Evolutionary conservation across 2,329 filamentous ascomycete species (phyloP), one percentile per base, ranked within the genome.

Genomic region (Xylariaceae sp.): DNA sequence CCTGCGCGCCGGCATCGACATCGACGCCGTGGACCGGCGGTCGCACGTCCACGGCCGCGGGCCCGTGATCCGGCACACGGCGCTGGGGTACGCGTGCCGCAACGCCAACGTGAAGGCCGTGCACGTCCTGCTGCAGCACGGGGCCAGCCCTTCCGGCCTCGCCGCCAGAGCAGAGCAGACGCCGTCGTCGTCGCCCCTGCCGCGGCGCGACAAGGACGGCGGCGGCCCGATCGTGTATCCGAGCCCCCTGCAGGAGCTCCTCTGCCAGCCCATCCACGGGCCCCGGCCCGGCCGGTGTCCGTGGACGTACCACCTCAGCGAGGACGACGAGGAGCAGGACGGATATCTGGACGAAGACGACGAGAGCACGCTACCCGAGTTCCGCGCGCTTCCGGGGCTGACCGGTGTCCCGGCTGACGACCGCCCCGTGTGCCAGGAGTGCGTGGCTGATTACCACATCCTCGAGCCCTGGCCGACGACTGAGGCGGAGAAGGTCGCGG

Each of bases 91-190:
- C 23, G 56, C 52, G 3, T 60, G 58, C 11, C 47, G 42, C 7
- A 60, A 59, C 7, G 49, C 49, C 11, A 60, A 60, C 29, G 35
- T 54, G 4, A 54, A 60, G 32, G 56, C 52, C 8, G 43, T 60
- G 0, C 32, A 26, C 15, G 50, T 29, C 7, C 30, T 60, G 1
- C 52, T 60, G 2, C 27, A 13, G 2, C 39, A 54, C 16, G 58
- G 52, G 10, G 58, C 58, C 5, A 23, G 45, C 5, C 55, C 58
- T n/a, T 6, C 23, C 11, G 58, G 58, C 7, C 16, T 45, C 9
- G 8, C n/a, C n/a, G n/a, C n/a, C n/a, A n/a, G n/a, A n/a, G n/a
- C n/a, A n/a, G n/a, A n/a, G n/a, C n/a, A n/a, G n/a, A n/a, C n/a
- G n/a, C n/a, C n/a, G n/a, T n/a, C n/a, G n/a, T n/a, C n/a, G n/a